phyloP scores from a whole-genome alignment of 2,329 filamentous ascomycete genomes.

The Simplicillium sp. region DNA sequence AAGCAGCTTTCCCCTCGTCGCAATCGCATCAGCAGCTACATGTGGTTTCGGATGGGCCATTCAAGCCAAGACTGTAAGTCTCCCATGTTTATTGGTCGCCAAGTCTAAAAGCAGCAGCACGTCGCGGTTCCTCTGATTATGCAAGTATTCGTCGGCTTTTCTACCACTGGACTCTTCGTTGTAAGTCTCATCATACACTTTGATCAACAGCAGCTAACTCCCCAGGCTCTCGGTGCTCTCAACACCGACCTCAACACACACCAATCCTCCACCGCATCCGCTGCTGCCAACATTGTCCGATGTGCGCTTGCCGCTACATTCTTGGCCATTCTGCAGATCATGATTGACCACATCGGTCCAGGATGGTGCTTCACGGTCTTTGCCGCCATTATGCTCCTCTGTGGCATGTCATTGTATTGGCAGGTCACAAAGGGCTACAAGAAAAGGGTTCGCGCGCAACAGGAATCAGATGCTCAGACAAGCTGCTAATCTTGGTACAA shows the following conservation, averaged over 20 bases:
- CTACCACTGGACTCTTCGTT: neutral
- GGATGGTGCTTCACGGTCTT: conserved; percentile 16
- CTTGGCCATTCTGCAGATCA: conserved; percentile 9
- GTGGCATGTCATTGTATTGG: conserved; percentile 1
- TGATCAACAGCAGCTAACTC: too few species aligned
- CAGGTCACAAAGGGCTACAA: too few species aligned
- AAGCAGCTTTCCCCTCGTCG: conserved; percentile 2
- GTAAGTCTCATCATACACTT: neutral
- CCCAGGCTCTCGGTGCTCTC: neutral
- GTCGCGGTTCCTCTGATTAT: neutral
- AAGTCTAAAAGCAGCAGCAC: neutral
- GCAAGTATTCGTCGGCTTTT: conserved; percentile 1
- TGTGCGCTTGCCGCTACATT: conserved; percentile 10
- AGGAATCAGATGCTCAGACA: too few species aligned
- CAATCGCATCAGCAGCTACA: conserved; percentile 1
- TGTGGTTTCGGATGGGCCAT: too few species aligned
- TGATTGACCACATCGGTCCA: conserved; percentile 10
- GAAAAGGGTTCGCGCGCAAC: too few species aligned
- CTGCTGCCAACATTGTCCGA: conserved; percentile 13
- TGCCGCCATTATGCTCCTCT: conserved; percentile 8
- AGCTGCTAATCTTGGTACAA: too few species aligned
- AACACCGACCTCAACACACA: conserved; percentile 11
- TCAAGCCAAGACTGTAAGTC: too few species aligned
- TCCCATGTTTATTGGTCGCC: neutral
- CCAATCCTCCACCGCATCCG: conserved; percentile 12